Base-by-base conservation (phyloP, 495 filamentous ascomycete genomes). In the Friedmanniomyces simplex region DNA sequence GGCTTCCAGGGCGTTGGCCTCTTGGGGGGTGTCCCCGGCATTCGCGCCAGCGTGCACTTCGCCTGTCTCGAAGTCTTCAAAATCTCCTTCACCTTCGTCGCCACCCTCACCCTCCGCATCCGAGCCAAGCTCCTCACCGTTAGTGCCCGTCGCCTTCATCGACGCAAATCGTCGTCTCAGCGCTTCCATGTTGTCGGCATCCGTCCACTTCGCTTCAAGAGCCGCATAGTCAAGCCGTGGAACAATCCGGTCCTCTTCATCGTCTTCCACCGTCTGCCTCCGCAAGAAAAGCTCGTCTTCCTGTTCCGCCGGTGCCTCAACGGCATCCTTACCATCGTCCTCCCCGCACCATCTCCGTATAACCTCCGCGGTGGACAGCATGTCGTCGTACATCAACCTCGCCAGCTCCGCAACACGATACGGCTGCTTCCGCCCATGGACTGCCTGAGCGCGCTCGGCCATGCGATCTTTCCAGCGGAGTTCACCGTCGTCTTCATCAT, bases 401-500 rank as follows among this genome's bases (percentile, higher is more conserved):
- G 86, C 86, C 21, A 98, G 77, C 60, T 96, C 91, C 28, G 78
- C 74, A 32, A 87, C 82, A 42, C 89, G 83, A 67, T 84, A 93
- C 10, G 79, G 77, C 18, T 77, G 79, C 46, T 80, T 80, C 51
- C 80, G 80, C 10, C 78, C 77, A 69, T 94, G 87, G 8, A 91
- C 72, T 43, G 77, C 75, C 51, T 78, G 79, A 14, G 90, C 89
- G 37, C 83, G 89, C 48, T 85, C 83, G 24, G 80, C 73, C 71
- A 98, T 80, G 59, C 94, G 89, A 2, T 83, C 77, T 68, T 97
- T 97, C 93, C 93, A 98, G 49, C 79, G 76, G 1, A 82, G 55
- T 8, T 43, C 39, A 5, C 18, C 39, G 14, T 43, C 39, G 14
- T 43, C 39, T 43, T 43, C 39, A 5, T 43, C 39, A 16, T 20